Percentiles rank a stretch among this genome's conserved stretches.
These are phyloP conservation scores for Pseudonitzschia multiseries DNA, from an alignment of 108 stramenopile species.

Conservation along the genomic window DNA sequence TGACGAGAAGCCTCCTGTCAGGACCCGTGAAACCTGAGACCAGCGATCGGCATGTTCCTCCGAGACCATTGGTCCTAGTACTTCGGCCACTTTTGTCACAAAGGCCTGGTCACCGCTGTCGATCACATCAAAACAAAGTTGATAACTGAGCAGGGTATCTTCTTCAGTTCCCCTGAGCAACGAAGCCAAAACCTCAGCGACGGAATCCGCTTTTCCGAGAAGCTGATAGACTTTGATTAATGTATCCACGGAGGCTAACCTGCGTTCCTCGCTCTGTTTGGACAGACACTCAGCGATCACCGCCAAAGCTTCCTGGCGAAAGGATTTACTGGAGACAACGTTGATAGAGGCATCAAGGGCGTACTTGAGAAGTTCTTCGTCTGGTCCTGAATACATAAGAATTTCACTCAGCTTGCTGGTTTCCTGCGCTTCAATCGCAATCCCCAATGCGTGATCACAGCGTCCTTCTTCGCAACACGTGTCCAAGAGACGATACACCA, in stretches of 20 bases:
- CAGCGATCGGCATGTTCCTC: slow-evolving; percentile 37
- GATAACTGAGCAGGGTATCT: slow-evolving; percentile 89
- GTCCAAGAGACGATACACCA: slow-evolving; percentile 93
- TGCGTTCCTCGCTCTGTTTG: slow-evolving; percentile 14
- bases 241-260: slow-evolving; percentile 47
- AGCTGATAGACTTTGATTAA: slow-evolving; percentile 78
- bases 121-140: slow-evolving; percentile 93
- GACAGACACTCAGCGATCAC: slow-evolving; percentile 62
- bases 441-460: slow-evolving; percentile 92
- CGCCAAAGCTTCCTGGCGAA: slow-evolving; percentile 70
- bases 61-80: slow-evolving; percentile 17
- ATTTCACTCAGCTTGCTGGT: slow-evolving; percentile 50
- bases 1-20: slow-evolving; percentile 81
- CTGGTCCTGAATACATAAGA: slow-evolving; percentile 26
- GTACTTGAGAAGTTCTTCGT: slow-evolving; percentile 47
- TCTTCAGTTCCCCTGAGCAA: slow-evolving; percentile 68
- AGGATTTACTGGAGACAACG: slow-evolving; percentile 69
- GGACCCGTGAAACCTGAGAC: slow-evolving; percentile 44
- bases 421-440: slow-evolving; percentile 92
- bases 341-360: slow-evolving; percentile 51
- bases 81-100: slow-evolving; percentile 65
- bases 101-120: slow-evolving; percentile 96
- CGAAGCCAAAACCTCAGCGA: slow-evolving; percentile 61
- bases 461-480: slow-evolving; percentile 85
- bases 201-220: slow-evolving; percentile 60